Base-by-base conservation (phyloP, 345 rosid species). In the Passiflora organensis region DNA sequence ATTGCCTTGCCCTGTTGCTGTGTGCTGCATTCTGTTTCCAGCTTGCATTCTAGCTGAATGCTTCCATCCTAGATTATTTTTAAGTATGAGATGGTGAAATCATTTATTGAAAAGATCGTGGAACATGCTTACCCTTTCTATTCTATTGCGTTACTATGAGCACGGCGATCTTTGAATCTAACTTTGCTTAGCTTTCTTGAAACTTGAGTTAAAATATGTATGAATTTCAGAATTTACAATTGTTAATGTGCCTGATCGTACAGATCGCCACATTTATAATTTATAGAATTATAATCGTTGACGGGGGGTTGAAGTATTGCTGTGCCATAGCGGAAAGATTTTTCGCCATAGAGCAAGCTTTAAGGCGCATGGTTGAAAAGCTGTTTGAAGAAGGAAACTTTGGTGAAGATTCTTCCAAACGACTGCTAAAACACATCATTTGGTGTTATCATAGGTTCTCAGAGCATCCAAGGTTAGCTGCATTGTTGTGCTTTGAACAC, bases 371-470 rank as follows among this genome's bases (percentile, higher is more conserved):
- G 62, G 53, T 80, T 17, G 57, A 49, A 34, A 43, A 39, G n/a
- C 60, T 74, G 12, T 11, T 32, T 6, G 44, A 39, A 20, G 45
- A 37, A 23, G 64, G 58, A 22, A 43, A 36, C 18, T 25, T 55
- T 0, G 37, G 53, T n/a, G 25, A 19, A n/a, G 52, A 46, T 19
- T 48, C 59, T 37, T 24, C 58, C 8, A 68, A 32, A 16, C 41
- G 53, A 48, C 68, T 80, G 65, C 64, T 75, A 10, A 72, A 62
- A 48, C 65, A 32, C 43, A 59, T 83, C 16, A 56, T 68, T 25
- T 20, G 63, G 60, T 81, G 87, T 71, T 86, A 78, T 58, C 46
- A 11, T 10, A 76, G 63, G 59, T 76, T 81, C 58, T 81, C 95
- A 10, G 39, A 60, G n/a, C 61, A 57, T 51, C 11, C 75, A 1